Percentiles rank a stretch among this genome's conserved stretches.
Conservation (phyloP, 257 asterid genomes). For the Craterostigma plantagineum region DNA sequence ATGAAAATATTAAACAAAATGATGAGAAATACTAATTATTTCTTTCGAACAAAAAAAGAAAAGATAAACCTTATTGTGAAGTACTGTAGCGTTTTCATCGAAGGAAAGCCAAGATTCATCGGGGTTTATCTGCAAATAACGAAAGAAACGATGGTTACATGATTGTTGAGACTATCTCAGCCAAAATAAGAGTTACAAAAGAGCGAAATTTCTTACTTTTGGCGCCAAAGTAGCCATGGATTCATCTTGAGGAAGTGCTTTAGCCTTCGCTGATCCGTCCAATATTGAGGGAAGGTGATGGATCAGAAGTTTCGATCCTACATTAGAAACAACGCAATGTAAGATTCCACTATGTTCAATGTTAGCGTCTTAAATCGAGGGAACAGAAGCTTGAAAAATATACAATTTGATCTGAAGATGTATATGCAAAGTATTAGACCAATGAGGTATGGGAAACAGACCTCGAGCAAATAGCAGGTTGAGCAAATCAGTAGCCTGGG, state of each 20-base stretch:
- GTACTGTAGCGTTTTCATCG: conserved; percentile 46
- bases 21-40: not conserved
- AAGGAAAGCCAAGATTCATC: conserved; percentile 83
- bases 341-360: too few species aligned
- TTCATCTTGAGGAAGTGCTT: conserved; percentile 67
- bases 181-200: too few species aligned
- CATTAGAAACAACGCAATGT: conserved; percentile 9
- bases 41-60: not conserved
- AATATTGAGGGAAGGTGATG: conserved; percentile 68
- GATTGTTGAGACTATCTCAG: too few species aligned
- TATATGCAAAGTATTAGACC: too few species aligned
- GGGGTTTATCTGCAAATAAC: conserved; percentile 56
- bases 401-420: too few species aligned
- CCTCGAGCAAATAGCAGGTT: too few species aligned
- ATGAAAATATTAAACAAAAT: not conserved
- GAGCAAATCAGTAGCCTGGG: too few species aligned
- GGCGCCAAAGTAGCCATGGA: conserved; percentile 76
- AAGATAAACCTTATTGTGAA: conserved; percentile 73
- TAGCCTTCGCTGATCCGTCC: conserved; percentile 67
- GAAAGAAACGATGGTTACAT: too few species aligned
- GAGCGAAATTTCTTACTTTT: conserved; percentile 44
- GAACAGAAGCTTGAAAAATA: too few species aligned
- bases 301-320: conserved; percentile 78
- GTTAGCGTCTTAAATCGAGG: too few species aligned
- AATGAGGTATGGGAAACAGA: too few species aligned